phyloP scores from a whole-genome alignment of 2,329 filamentous ascomycete genomes.

The Emergomyces pasteurianus region DNA sequence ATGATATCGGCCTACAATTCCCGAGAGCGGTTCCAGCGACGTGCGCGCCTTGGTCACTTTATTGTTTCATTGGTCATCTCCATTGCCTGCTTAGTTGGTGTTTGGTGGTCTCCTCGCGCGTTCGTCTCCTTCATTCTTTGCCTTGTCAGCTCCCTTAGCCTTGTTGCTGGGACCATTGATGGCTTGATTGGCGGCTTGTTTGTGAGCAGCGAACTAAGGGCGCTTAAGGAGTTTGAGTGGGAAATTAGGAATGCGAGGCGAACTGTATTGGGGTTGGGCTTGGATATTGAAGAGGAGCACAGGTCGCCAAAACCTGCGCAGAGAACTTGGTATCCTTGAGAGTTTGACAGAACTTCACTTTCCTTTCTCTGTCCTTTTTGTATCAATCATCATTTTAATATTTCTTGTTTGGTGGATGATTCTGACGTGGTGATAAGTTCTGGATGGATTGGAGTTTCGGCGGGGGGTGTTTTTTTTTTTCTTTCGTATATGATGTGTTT shows the following conservation, averaged over 20 bases:
- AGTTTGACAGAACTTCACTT: not conserved
- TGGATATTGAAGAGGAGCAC: slow-evolving; percentile 13
- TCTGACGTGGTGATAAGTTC: not conserved
- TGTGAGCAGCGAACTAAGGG: slow-evolving; percentile 68
- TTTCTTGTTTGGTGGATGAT: not conserved
- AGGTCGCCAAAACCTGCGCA: slow-evolving; percentile 1
- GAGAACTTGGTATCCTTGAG: not conserved
- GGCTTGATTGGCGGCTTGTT: slow-evolving; percentile 81
- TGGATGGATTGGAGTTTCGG: not conserved
- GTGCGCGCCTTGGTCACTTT: slow-evolving; percentile 64
- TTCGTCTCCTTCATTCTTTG: slow-evolving; percentile 72
- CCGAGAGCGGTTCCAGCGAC: slow-evolving; percentile 61
- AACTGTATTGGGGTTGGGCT: slow-evolving; percentile 10
- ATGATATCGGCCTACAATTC: slow-evolving; percentile 56
- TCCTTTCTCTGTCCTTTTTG: not conserved
- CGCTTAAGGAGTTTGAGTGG: slow-evolving; percentile 85
- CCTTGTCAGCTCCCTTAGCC: slow-evolving; percentile 63
- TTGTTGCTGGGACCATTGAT: slow-evolving; percentile 67
- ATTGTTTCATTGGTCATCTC: slow-evolving; percentile 52
- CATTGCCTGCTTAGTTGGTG: slow-evolving; percentile 62
- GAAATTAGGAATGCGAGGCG: slow-evolving; percentile 61
- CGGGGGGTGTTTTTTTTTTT: not conserved
- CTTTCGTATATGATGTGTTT: not conserved
- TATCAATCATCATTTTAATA: not conserved
- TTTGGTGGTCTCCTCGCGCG: slow-evolving; percentile 73